Evolutionary conservation across 257 asterid genomes (phyloP), one percentile per base, ranked within the genome.

Genomic region (Solanum acaule): DNA sequence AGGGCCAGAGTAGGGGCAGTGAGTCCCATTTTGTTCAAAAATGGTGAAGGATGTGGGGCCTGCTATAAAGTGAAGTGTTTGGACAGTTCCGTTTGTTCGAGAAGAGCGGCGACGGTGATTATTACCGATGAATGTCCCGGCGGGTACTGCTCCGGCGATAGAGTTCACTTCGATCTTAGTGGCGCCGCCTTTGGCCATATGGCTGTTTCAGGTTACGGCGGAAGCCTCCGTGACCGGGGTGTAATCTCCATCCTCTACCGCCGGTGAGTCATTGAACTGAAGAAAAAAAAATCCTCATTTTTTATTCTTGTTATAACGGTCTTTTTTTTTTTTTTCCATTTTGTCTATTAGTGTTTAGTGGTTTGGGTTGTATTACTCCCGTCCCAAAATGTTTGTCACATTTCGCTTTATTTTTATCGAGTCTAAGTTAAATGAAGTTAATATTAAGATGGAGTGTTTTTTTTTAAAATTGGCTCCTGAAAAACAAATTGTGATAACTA

Each of bases 21-120:
- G 91, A 94, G 98, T 78, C 99, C 99, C n/a, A 93, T 95, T 37
- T 90, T 96, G 90, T 97, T 97, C 91, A 94, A 93, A 88, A 93
- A 90, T 86, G 99, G 99, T 72, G 96, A 95, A 89, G 99, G 99
- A 2, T 97, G 99, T 91, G 99, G 99, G 78, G 98, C 98, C 84
- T 97, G 99, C 78, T 97, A 94, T 86, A 97, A 97, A 85, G 99
- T 97, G 52, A 90, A 89, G 93, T 97, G 99, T 61, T 31, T 94
- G 73, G 99, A 97, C 96, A 86, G 70, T 31, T 96, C 99, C 56
- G 92, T 97, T 40, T 97, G 99, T 68, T 91, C 98, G 52, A 93
- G 98, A 88, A 89, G 98, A 90, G 99, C 99, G 2, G 99, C 92
- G 35, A 97, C 98, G 1, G 98, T 97, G 27, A 96, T 97, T 44